These are phyloP conservation scores for Cantharellus cinnabarinus DNA, from an alignment of 768 basidiomycete genomes.

Conservation along the genomic window DNA sequence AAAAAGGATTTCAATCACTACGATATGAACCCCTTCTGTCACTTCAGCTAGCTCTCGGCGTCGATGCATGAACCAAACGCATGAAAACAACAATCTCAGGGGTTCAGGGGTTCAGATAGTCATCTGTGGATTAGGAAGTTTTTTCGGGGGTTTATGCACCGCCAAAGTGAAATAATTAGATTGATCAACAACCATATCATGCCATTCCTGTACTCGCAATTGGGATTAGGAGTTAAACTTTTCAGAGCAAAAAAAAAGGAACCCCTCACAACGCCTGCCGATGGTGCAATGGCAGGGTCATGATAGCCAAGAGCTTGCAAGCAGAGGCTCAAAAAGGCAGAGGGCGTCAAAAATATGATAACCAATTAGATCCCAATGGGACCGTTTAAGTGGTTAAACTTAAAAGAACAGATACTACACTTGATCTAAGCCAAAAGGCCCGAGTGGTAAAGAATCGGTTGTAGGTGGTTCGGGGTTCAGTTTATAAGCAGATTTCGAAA, in stretches of 20 bases:
- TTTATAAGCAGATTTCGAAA: no score
- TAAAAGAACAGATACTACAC: constrained; percentile 98
- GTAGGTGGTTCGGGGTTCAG: no score
- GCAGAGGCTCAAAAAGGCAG: constrained; percentile 12
- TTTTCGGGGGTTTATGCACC: no score
- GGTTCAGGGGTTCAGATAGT: no score
- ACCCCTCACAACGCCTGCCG: constrained; percentile 14
- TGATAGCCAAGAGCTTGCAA: constrained; percentile 13
- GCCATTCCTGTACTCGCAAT: background rate
- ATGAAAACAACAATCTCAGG: no score
- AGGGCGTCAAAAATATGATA: constrained; percentile 18
- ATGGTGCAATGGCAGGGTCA: constrained; percentile 16
- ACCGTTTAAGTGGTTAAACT: constrained; percentile 23
- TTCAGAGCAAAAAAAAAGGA: background rate
- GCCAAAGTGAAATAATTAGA: no score
- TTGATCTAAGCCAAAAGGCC: constrained; percentile 95
- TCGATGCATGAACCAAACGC: no score
- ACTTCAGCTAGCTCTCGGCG: no score
- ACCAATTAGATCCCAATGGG: constrained; percentile 15
- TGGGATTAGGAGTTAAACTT: background rate
- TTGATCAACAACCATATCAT: no score
- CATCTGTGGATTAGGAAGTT: no score
- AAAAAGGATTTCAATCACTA: no score
- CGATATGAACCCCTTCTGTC: no score
- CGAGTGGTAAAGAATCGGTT: constrained; percentile 43